A percentile compares a stretch with the other conserved stretches of the same genome.
Conservation (phyloP, 768 basidiomycete species). For the Serpula lacrymans region DNA sequence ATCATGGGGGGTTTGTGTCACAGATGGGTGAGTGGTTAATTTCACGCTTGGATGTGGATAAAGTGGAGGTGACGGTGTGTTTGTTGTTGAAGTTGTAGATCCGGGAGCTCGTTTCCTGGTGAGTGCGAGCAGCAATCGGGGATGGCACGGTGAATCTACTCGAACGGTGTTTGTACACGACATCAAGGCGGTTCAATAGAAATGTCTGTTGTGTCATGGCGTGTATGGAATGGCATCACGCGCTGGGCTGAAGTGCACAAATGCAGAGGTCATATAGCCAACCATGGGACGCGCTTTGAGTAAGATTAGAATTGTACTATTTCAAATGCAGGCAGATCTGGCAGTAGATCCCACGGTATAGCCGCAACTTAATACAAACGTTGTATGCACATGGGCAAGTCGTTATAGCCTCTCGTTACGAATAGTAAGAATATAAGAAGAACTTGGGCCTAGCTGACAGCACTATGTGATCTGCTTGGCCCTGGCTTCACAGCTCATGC, state of each 20-base stretch:
- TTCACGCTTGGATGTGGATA: conserved; percentile 7
- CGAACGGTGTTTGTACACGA: conserved; percentile 90
- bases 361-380: conserved; percentile 20
- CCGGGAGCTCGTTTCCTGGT: conserved; percentile 80
- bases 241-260: conserved; percentile 4
- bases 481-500: conserved; percentile 15
- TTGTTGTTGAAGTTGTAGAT: conserved; percentile 67
- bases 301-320: conserved; percentile 26
- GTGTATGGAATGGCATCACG: conserved; percentile 6
- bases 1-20: conserved; percentile 92
- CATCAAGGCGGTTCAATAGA: conserved; percentile 49
- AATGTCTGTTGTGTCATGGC: conserved; percentile 11
- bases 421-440: conserved; percentile 26
- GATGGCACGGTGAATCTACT: conserved; percentile 91
- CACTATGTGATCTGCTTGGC: conserved; percentile 19
- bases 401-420: conserved; percentile 28
- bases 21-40: conserved; percentile 72
- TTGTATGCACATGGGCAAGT: conserved; percentile 19
- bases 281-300: conserved; percentile 9
- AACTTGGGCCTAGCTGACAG: conserved; percentile 3
- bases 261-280: too few relatives aligned
- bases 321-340: conserved; percentile 21
- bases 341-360: conserved; percentile 30
- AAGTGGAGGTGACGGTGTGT: conserved; percentile 20
- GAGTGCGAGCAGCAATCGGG: conserved; percentile 90